Evolutionary conservation across 2,329 filamentous ascomycete genomes (phyloP), one percentile per base, ranked within the genome.

Genomic region (Calonectria pseudoturangicola): DNA sequence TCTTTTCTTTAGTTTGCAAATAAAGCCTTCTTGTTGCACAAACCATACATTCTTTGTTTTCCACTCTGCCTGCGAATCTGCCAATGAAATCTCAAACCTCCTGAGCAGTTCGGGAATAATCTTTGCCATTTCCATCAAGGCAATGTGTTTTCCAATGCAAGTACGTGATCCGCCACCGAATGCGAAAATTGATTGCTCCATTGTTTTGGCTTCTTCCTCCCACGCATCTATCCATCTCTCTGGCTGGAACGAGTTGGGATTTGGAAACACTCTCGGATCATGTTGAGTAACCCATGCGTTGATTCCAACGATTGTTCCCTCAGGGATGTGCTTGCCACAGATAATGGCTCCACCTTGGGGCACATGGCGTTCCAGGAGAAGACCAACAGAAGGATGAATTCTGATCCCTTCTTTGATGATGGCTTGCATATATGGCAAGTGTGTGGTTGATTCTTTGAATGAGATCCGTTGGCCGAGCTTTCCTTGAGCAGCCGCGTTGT

Each of bases 391-490:
- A 2, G 88, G 84, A 67, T 89, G 86, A 48, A 90, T 80, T 21
- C 89, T 84, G 7, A 90, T 77, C 0, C 86, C 86, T 75, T 90
- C 89, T 68, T 89, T 88, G 54, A 90, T 86, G 13, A 87, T 84
- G 0, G 88, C 88, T 73, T 90, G 87, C n/a, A 90, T 81, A 72
- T 89, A 91, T 0, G 86, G 87, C 74, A 90, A 43, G 27, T 69
- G 78, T 25, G 79, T 81, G 2, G 86, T 84, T 1, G 80, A 83
- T 70, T 88, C 83, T 30, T 85, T 85, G 75, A 86, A 88, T 0
- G 83, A 78, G 71, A 79, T 80, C 73, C 54, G 54, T 28, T 41
- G 54, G 36, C 54, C 63, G n/a, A 71, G 41, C 21, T 67, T 67
- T 25, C 69, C 64, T 28, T 68, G 36, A 1, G 64, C 64, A 30